Conservation (phyloP, 2,329 filamentous ascomycete genomes). For the Sclerotinia minor region DNA sequence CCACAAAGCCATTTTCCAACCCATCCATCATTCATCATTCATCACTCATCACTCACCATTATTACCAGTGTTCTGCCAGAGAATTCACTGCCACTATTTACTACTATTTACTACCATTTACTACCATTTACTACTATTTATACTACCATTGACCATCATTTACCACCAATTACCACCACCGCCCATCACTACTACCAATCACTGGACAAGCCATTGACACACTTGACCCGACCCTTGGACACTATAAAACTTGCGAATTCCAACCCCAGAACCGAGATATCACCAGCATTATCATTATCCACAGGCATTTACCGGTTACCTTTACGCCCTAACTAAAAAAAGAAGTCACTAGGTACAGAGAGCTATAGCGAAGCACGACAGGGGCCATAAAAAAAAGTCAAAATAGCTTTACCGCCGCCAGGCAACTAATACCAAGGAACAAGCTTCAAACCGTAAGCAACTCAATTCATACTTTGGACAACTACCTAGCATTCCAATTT, state of each 20-base stretch:
- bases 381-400: conserved; percentile 20
- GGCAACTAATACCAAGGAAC: conserved; percentile 6
- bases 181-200: not conserved
- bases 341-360: conserved; percentile 1
- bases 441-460: conserved; percentile 3
- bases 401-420: conserved; percentile 21
- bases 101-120: not conserved
- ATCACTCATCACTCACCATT: not conserved
- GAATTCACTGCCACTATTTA: not conserved
- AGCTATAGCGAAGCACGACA: conserved; percentile 11
- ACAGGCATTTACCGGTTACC: conserved; percentile 7
- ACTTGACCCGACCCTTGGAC: not conserved
- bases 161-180: not conserved
- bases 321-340: conserved; percentile 8
- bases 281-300: not conserved
- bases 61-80: not conserved
- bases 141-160: too few species aligned
- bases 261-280: conserved; percentile 12
- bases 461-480: conserved; percentile 11
- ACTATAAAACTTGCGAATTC: not conserved
- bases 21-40: not conserved
- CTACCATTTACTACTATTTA: not conserved
- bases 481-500: not conserved
- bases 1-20: not conserved
- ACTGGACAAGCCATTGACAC: not conserved